Evolutionary conservation across 1,284 basidiomycete species (phyloP).

Genomic region (Boletellus sp.): DNA sequence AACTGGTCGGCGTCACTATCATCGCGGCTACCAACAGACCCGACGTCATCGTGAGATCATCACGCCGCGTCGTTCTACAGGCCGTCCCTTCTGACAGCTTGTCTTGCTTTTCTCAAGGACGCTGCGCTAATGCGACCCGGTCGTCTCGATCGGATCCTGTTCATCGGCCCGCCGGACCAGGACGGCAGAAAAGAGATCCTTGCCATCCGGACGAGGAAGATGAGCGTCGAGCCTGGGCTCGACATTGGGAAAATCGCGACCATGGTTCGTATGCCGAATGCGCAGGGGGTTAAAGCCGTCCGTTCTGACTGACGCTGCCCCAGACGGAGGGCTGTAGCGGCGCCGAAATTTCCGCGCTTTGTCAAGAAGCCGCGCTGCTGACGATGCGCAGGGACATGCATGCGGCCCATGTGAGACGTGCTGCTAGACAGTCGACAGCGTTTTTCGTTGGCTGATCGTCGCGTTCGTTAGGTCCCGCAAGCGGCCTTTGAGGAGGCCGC

Average conservation of each 20-base stretch:
- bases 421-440: background rate
- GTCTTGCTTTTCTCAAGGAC: conserved; percentile 54
- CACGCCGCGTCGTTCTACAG: background rate
- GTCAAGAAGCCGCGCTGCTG: conserved; percentile 92
- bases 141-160: conserved; percentile 91
- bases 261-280: conserved; percentile 51
- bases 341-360: conserved; percentile 88
- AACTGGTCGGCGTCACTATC: conserved; percentile 87
- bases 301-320: conserved; percentile 9
- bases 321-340: conserved; percentile 95
- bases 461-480: conserved; percentile 61
- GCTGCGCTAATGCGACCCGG: conserved; percentile 94
- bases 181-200: conserved; percentile 83
- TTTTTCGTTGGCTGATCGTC: background rate
- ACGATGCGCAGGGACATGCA: conserved; percentile 83
- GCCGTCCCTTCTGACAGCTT: background rate
- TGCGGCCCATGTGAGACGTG: conserved; percentile 61
- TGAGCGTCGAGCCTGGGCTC: conserved; percentile 75
- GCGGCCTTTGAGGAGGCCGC: conserved; percentile 79
- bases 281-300: background rate
- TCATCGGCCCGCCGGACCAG: conserved; percentile 88
- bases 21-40: conserved; percentile 97
- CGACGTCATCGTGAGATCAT: conserved; percentile 74
- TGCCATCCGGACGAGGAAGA: conserved; percentile 68
- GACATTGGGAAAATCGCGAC: conserved; percentile 69